Evolutionary conservation across 345 rosid species (phyloP), one percentile per base, ranked within the genome.

Genomic region (Dipteronia sinensis): DNA sequence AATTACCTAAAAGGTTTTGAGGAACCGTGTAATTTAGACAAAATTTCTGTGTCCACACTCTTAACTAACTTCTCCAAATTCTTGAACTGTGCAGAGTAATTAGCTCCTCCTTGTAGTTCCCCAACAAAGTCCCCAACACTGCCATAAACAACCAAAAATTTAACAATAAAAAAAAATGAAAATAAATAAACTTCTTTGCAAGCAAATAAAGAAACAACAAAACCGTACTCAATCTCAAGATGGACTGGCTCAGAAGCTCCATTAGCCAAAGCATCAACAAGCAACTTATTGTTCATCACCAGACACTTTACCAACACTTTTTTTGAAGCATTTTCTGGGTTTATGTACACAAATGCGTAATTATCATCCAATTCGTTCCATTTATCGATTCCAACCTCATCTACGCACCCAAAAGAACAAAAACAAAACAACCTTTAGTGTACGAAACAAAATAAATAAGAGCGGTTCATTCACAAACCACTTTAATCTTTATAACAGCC

Each of bases 291-390:
- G 29, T 79, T 82, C 82, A 94, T 86, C 31, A 75, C 91, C 34
- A 95, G 86, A 71, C 97, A 91, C 88, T 92, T 95, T 0, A 93
- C 89, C 73, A 92, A 13, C 49, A 87, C 79, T 74, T 89, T 92
- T 85, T 84, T 87, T 29, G 87, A 82, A 44, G 78, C 83, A 29
- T 84, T 87, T 20, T 81, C 89, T 1, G 92, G 92, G 9, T 86
- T 88, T 53, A 58, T 13, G 72, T 92, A 95, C 10, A 95, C 90
- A 64, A 95, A 95, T n/a, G 89, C 93, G 67, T 93, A 95, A 51
- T 87, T 90, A 49, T 84, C 92, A 0, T 88, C 89, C 1, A 83
- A 55, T 19, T 90, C 88, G 72, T 93, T 95, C 99, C 99, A 95
- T 0, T 82, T 82, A 0, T 93, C 98, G 22, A 89, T 82, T 38